Conservation (phyloP, 371 early-diverging fungal genomes). For the Apophysomyces ossiformis region DNA sequence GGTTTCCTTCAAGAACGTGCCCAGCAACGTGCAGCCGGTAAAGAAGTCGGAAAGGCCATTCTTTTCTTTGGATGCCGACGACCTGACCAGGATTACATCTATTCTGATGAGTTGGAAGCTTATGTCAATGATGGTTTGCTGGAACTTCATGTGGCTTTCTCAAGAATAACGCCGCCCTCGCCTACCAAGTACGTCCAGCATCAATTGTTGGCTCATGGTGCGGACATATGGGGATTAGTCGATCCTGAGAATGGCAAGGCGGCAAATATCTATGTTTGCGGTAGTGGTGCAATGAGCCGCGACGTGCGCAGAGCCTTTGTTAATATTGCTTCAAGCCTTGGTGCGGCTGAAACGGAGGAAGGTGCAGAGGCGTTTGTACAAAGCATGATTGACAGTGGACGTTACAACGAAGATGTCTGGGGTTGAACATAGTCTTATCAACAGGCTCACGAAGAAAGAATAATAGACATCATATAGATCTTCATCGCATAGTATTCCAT, state of each 20-base stretch:
- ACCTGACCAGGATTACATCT: slow-evolving; percentile 73
- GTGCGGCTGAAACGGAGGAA: slow-evolving; percentile 28
- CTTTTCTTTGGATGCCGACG: slow-evolving; percentile 89
- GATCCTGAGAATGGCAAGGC: slow-evolving; percentile 22
- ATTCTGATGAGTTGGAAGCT: slow-evolving; percentile 63
- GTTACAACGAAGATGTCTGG: slow-evolving; percentile 59
- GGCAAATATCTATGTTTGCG: slow-evolving; percentile 48
- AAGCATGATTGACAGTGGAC: slow-evolving; percentile 32
- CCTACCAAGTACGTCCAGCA: slow-evolving; percentile 52
- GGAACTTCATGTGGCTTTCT: slow-evolving; percentile 73
- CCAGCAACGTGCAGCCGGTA: slow-evolving; percentile 28
- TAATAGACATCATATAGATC: no score
- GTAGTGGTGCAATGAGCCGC: slow-evolving; percentile 51
- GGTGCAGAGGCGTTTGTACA: slow-evolving; percentile 39
- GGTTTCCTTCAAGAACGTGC: slow-evolving; percentile 68
- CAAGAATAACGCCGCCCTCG: slow-evolving; percentile 39
- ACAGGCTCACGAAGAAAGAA: no score
- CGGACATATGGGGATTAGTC: slow-evolving; percentile 33
- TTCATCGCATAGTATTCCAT: no score
- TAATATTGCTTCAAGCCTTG: slow-evolving; percentile 43
- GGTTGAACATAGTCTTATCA: slow-evolving; percentile 27
- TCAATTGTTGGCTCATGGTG: slow-evolving; percentile 42
- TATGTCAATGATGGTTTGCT: slow-evolving; percentile 59
- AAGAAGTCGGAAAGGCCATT: slow-evolving; percentile 29
- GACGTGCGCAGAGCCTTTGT: slow-evolving; percentile 49